These are phyloP conservation scores for Rhodotorula sp. DNA, from an alignment of 1,284 basidiomycete genomes.

Conservation along the genomic window DNA sequence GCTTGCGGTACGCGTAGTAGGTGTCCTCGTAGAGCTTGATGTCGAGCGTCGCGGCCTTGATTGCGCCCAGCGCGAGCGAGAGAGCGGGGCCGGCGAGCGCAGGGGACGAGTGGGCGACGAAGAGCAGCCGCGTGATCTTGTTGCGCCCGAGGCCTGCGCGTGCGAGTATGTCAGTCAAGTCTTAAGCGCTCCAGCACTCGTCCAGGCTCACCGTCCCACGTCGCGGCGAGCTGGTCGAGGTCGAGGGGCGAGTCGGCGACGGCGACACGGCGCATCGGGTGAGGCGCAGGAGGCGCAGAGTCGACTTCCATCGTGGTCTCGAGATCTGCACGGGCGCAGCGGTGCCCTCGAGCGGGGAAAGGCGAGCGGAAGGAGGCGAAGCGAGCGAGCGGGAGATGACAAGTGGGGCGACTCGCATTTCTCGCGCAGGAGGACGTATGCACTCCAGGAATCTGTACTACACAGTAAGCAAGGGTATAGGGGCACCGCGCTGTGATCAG, in stretches of 20 bases:
- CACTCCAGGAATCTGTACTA: background rate
- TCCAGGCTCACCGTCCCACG: constrained; percentile 61
- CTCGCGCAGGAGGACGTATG: background rate
- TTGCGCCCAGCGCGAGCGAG: constrained; percentile 63
- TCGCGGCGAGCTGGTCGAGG: constrained; percentile 67
- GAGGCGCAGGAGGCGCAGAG: background rate
- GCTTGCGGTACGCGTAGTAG: constrained; percentile 61
- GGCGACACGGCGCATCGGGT: constrained; percentile 41
- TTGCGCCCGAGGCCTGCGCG: constrained; percentile 60
- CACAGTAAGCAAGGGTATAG: background rate
- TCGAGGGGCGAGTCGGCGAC: constrained; percentile 76
- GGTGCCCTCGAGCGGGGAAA: too few species aligned
- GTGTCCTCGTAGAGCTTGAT: constrained; percentile 61
- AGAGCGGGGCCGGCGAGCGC: constrained; percentile 68
- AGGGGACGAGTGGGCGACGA: constrained; percentile 66
- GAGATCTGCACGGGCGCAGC: background rate
- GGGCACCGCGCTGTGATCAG: background rate
- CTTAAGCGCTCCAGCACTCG: background rate
- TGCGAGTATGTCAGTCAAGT: background rate
- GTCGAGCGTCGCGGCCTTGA: constrained; percentile 63
- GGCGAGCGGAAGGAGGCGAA: too few species aligned
- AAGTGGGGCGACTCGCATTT: background rate
- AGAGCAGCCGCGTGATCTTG: constrained; percentile 67
- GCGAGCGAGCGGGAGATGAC: background rate
- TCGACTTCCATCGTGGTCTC: constrained; percentile 21